Percentiles rank a stretch among this genome's conserved stretches.
Conservation (phyloP, 371 early-diverging fungal genomes). For the Encephalitozoon hellem region DNA sequence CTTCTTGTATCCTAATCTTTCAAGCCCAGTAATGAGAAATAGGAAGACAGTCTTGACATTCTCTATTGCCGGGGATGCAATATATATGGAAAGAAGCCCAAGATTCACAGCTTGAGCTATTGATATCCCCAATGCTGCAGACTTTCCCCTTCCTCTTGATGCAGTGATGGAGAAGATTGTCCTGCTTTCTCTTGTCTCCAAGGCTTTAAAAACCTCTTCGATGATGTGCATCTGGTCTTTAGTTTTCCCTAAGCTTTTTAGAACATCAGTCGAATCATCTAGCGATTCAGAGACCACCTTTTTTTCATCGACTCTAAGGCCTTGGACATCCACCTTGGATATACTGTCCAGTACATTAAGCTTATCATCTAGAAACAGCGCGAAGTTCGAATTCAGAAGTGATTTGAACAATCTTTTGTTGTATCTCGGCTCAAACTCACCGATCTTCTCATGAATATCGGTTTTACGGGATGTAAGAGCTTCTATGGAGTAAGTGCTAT, state of each 20-base stretch:
- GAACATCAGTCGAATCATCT: constrained; percentile 66
- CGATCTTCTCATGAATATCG: constrained; percentile 71
- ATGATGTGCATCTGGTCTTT: constrained; percentile 67
- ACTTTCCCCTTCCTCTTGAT: constrained; percentile 95
- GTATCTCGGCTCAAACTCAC: constrained; percentile 80
- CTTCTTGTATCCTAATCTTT: constrained; percentile 85
- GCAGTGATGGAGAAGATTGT: constrained; percentile 85
- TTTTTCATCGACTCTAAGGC: constrained; percentile 68
- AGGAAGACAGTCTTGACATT: constrained; percentile 92
- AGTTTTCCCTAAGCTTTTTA: constrained; percentile 58
- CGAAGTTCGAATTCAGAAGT: constrained; percentile 74
- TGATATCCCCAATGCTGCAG: constrained; percentile 86
- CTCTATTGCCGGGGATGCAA: constrained; percentile 89
- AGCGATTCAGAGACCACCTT: constrained; percentile 70
- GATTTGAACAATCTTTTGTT: constrained; percentile 91
- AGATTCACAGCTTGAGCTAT: constrained; percentile 87
- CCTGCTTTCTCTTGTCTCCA: constrained; percentile 64
- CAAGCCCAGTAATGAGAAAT: constrained; percentile 87
- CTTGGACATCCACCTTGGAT: constrained; percentile 61
- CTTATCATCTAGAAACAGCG: constrained; percentile 85
- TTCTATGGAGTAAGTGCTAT: constrained; percentile 28
- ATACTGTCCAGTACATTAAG: constrained; percentile 74
- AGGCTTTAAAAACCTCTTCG: constrained; percentile 4
- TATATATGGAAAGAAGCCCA: constrained; percentile 73
- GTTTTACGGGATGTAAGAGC: constrained; percentile 79